phyloP scores from a whole-genome alignment of 2,329 filamentous ascomycete species.

The Microsporum audouinii region DNA sequence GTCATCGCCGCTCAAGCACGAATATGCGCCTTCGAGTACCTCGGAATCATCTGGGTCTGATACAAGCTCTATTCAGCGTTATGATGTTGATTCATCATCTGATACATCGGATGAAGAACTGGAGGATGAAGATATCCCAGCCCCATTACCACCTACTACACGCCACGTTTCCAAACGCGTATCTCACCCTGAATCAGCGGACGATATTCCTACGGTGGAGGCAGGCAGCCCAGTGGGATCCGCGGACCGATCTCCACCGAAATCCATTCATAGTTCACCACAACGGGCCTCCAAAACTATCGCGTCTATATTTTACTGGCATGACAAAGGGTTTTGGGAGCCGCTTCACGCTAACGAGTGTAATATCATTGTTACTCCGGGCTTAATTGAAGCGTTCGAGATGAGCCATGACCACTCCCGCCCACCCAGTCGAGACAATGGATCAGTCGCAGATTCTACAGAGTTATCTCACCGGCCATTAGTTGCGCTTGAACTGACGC shows the following conservation, averaged over 20 bases:
- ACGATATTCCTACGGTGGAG: conserved; percentile 39
- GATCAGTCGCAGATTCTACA: conserved; percentile 10
- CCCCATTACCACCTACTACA: conserved; percentile 24
- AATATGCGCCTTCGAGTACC: conserved; percentile 78
- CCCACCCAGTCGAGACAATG: conserved; percentile 16
- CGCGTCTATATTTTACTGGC: conserved; percentile 53
- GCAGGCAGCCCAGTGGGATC: conserved; percentile 64
- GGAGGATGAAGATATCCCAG: conserved; percentile 38
- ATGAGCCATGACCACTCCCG: conserved; percentile 33
- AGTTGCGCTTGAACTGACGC: conserved; percentile 73
- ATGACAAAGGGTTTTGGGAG: conserved; percentile 52
- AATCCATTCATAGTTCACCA: conserved; percentile 37
- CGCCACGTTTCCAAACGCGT: conserved; percentile 33
- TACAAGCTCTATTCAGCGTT: conserved; percentile 45
- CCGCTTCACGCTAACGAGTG: conserved; percentile 51
- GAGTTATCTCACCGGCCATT: conserved; percentile 35
- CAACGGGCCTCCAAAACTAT: conserved; percentile 44
- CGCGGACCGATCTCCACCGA: conserved; percentile 55
- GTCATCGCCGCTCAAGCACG: conserved; percentile 91
- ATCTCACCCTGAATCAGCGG: conserved; percentile 24
- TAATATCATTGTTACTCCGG: conserved; percentile 50
- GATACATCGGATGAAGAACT: conserved; percentile 47
- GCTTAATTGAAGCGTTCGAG: conserved; percentile 53
- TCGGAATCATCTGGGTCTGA: conserved; percentile 49
- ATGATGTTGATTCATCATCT: conserved; percentile 38